A percentile compares a stretch with the other conserved stretches of the same genome.
These are phyloP conservation scores for Knufia fluminis DNA, from an alignment of 2,329 filamentous ascomycete genomes.

Conservation along the genomic window DNA sequence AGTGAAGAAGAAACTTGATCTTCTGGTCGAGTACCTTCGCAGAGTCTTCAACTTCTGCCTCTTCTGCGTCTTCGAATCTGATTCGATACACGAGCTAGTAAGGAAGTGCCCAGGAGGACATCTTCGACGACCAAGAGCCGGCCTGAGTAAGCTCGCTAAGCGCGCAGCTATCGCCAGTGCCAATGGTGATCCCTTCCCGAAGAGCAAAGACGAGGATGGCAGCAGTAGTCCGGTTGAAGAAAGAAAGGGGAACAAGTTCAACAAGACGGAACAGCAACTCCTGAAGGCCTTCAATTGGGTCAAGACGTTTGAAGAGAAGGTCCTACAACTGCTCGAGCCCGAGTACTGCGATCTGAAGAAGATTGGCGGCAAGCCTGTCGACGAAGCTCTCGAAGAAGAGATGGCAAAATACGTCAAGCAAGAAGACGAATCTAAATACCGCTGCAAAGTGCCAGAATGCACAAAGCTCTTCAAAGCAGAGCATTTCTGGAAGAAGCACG, in stretches of 20 bases:
- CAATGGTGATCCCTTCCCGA: conserved; percentile 72
- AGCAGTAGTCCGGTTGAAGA: conserved; percentile 57
- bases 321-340: conserved; percentile 84
- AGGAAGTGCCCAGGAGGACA: conserved; percentile 97
- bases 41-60: conserved; percentile 99
- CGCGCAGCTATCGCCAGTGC: conserved; percentile 79
- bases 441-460: conserved; percentile 93
- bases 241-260: conserved; percentile 61
- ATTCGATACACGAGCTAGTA: conserved; percentile 90
- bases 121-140: conserved; percentile 79
- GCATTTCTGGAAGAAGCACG: conserved; percentile 94
- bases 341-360: conserved; percentile 80
- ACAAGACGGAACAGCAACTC: conserved; percentile 81
- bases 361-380: conserved; percentile 75
- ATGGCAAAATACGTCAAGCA: conserved; percentile 84
- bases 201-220: conserved; percentile 62
- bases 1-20: conserved; percentile 94
- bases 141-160: conserved; percentile 72
- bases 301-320: conserved; percentile 94
- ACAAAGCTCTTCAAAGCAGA: conserved; percentile 96
- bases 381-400: conserved; percentile 82
- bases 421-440: conserved; percentile 93
- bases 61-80: conserved; percentile 98
- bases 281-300: conserved; percentile 98
- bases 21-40: conserved; percentile 91